Base-by-base conservation (phyloP, 2,329 filamentous ascomycete species). In the Didymella arachidicola region DNA sequence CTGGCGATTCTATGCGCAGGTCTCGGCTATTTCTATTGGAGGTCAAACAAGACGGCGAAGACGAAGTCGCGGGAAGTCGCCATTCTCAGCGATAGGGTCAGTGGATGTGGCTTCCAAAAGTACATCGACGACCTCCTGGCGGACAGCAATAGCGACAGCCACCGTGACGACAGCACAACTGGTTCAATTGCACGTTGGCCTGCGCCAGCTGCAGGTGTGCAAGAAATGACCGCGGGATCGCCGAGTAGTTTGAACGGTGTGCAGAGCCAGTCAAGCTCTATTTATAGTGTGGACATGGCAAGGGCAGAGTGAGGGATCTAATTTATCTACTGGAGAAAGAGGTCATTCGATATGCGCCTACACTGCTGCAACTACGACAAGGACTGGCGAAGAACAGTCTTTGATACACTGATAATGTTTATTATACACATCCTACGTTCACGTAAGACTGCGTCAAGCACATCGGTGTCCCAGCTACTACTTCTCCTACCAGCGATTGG, bases 81-180 rank as follows among this genome's bases (percentile, higher is more conserved):
- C 0, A 45, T 50, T 8, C 26, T 63, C 2, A 48, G 45, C 3
- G 61, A 63, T 16, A 53, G 51, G 1, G 44, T 53, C 1, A 59
- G 61, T 10, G 60, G 56, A 0, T 44, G 56, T 1, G 60, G 65
- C 1, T 44, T 62, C 2, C 46, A 52, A 16, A 36, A 30, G 8
- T 45, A 63, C 4, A 66, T 68, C 27, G 50, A 57, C 0, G 43
- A 56, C 16, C 27, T 66, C 11, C 46, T 54, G 1, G 46, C 39
- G 7, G 56, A 42, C 6, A 36, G 39, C 18, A 45, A 50, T 4
- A 45, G 22, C 4, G 25, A 27, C 2, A 27, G 30, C 18, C 14
- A 43, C 10, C 5, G 7, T 5, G 50, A 41, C 5, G 45, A 53
- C 7, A 34, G 14, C 8, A 45, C 34, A 0, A 36, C 36, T 11